Evolutionary conservation across 495 filamentous ascomycete species (phyloP).

Genomic region (Rhizodiscina lignyota): DNA sequence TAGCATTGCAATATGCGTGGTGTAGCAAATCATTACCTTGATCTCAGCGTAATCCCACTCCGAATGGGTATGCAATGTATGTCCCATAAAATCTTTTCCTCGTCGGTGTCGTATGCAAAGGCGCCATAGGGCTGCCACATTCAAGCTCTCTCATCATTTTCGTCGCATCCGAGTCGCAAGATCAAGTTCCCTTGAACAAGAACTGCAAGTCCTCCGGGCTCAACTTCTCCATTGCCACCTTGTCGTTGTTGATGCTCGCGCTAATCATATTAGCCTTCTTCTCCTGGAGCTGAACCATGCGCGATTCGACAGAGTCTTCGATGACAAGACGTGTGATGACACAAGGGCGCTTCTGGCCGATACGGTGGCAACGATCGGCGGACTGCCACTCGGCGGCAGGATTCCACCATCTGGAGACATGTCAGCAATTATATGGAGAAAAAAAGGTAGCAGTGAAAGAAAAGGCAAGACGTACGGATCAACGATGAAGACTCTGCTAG

Average conservation of each 20-base stretch:
- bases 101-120: too few species aligned
- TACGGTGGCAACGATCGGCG: constrained; percentile 91
- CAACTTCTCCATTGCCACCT: constrained; percentile 72
- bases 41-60: too few species aligned
- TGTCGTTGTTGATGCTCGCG: constrained; percentile 84
- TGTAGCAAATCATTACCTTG: too few species aligned
- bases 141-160: too few species aligned
- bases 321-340: constrained; percentile 89
- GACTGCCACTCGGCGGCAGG: constrained; percentile 95
- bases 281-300: constrained; percentile 88
- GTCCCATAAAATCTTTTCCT: too few species aligned
- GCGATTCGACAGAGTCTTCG: constrained; percentile 86
- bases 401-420: constrained; percentile 83
- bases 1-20: too few species aligned
- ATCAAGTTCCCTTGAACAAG: constrained; percentile 57
- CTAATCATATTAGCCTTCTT: constrained; percentile 96
- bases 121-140: too few species aligned
- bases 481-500: constrained; percentile 83
- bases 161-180: too few species aligned
- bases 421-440: constrained; percentile 12
- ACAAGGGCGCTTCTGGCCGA: constrained; percentile 83
- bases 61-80: too few species aligned
- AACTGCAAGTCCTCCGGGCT: constrained; percentile 89
- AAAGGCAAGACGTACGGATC: constrained; percentile 52
- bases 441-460: not conserved